Base-by-base conservation (phyloP, 441 rosid genomes). In the Brassica balearica region DNA sequence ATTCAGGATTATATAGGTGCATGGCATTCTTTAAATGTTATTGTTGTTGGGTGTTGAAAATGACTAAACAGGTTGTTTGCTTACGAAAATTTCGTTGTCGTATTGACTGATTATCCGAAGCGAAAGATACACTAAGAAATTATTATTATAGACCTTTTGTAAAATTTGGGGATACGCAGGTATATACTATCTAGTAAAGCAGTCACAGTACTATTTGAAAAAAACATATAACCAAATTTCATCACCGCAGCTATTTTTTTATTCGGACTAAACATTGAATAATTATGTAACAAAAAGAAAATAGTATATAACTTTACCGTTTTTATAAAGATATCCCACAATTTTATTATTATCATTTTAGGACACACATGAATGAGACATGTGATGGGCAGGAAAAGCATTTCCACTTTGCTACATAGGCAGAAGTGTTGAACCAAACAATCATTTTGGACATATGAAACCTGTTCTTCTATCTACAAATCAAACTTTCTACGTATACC, bases 281-380 rank as follows among this genome's bases (percentile, higher is more conserved):
- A 29, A 29, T 29, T 29, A 29, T 29, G 34, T 29, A 29, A 29
- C 34, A 29, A 29, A 29, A 29, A 29, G 34, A 29, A 29, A 29
- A 29, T 29, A 29, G 34, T 29, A 29, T 29, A 29, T 29, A 29
- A 29, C 34, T 29, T 29, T 29, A 29, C 34, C 34, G 9, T 8
- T 46, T 41, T 46, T 12, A 46, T 46, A 46, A 46, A 12, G 6
- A 46, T 46, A 46, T 46, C 53, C 15, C 53, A 46, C 53, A 32
- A 48, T 9, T 41, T 15, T 7, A 29, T 22, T 32, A 23, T 53
- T 59, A 77, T 71, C 72, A 68, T 73, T 66, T 68, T 61, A 34
- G 60, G 77, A 61, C 65, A 68, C 8, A 58, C 68, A 78, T 67
- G 77, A 78, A 61, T 61, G 70, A 67, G 74, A 60, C 77, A 61